Conservation (phyloP, 371 early-diverging fungal genomes). For the Apophysomyces ossiformis region DNA sequence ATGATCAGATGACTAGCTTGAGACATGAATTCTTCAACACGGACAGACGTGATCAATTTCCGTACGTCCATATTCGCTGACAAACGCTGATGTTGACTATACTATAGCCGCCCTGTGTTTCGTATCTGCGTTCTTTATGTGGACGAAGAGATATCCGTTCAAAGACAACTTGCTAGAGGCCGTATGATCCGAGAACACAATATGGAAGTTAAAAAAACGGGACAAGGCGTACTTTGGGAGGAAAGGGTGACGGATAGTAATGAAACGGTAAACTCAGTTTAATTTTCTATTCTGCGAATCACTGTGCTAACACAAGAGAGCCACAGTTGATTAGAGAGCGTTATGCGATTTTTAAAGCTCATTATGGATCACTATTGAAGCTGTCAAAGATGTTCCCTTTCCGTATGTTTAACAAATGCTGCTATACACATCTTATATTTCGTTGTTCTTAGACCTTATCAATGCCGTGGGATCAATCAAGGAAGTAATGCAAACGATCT, state of each 20-base stretch:
- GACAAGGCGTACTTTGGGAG: slow-evolving; percentile 66
- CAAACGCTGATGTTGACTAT: background rate
- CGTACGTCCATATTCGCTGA: slow-evolving; percentile 31
- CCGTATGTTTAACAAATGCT: slow-evolving; percentile 47
- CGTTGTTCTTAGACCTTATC: slow-evolving; percentile 53
- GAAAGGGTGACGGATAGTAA: slow-evolving; percentile 73
- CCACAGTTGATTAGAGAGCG: slow-evolving; percentile 62
- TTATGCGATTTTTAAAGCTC: slow-evolving; percentile 69
- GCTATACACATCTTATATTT: background rate
- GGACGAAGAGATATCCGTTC: slow-evolving; percentile 68
- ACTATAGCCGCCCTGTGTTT: slow-evolving; percentile 62
- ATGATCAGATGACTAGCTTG: slow-evolving; percentile 68
- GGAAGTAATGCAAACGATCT: slow-evolving; percentile 66
- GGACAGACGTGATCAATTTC: slow-evolving; percentile 61
- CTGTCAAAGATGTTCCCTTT: slow-evolving; percentile 72
- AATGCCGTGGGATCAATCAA: slow-evolving; percentile 69
- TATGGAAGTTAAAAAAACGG: slow-evolving; percentile 57
- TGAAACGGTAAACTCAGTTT: slow-evolving; percentile 49
- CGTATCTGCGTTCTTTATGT: slow-evolving; percentile 72
- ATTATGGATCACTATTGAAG: slow-evolving; percentile 65
- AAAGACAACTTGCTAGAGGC: slow-evolving; percentile 64
- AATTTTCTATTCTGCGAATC: background rate
- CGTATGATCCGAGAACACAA: slow-evolving; percentile 66
- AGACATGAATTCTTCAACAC: slow-evolving; percentile 61
- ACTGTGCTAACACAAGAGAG: background rate